Base-by-base conservation (phyloP, 345 rosid species). In the Populus nigra region DNA sequence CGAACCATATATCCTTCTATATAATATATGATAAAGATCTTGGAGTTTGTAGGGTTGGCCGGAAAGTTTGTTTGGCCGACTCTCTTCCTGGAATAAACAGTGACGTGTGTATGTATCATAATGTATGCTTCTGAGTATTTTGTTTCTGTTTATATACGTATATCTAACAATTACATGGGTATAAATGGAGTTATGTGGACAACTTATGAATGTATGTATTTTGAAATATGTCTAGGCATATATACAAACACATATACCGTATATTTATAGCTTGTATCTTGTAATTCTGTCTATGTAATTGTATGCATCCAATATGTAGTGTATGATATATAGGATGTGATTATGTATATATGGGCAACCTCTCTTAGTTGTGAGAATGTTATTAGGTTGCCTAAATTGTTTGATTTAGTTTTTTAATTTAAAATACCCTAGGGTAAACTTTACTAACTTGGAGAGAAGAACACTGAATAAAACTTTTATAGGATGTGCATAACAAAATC, bases 41-140 rank as follows among this genome's bases (percentile, higher is more conserved):
- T 31, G 57, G 67, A 79, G 71, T 71, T 17, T 49, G 27, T 20
- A 79, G 29, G 78, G 79, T 70, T 88, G 88, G 89, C 89, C 88
- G 85, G 91, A 91, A 90, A 85, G 88, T 88, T 86, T 84, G 86
- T 86, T 88, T 87, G 92, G 91, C 74, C 59, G 79, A 36, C 75
- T 38, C 59, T 65, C 76, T 69, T 80, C 78, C 68, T 36, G 72
- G 73, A 80, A 49, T 70, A 63, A 65, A 65, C 63, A 17, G 59
- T 80, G 76, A 75, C 76, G 76, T 50, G 2, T 63, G 57, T 15
- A 33, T 31, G 33, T 31, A 31, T 33, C 36, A 33, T 31, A 31
- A 31, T 33, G 36, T 33, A 33, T 33, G 36, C 59, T 71, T 65
- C 49, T 36, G 36, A 33, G 20, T 49, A 33, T 65, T 29, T 23